Conservation (phyloP, 192 early-diverging fungal species). For the Chytriomyces confervae region DNA sequence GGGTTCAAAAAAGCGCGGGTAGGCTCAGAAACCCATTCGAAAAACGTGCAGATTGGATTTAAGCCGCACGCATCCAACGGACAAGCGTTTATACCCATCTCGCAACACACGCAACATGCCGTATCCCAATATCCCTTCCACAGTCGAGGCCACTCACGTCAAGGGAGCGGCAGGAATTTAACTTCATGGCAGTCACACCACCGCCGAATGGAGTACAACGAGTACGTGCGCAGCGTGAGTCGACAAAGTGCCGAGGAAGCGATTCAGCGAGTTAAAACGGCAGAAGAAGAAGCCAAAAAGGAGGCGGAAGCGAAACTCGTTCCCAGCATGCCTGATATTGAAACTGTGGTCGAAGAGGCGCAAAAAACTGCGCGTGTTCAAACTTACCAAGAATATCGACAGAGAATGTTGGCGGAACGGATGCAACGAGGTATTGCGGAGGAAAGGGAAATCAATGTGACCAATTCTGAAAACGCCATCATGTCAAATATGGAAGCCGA, state of each 20-base stretch:
- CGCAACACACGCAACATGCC: constrained; percentile 1
- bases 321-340: not conserved
- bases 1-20: not conserved
- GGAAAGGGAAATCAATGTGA: not conserved
- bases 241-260: constrained; percentile 13
- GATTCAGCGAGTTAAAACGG: not conserved
- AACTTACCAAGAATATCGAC: not conserved
- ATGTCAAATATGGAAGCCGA: not conserved
- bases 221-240: constrained; percentile 15
- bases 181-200: constrained; percentile 11
- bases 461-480: not conserved
- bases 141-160: not conserved
- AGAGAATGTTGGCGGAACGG: not conserved
- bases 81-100: constrained; percentile 18
- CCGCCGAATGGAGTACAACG: constrained; percentile 24
- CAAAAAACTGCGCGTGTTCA: not conserved
- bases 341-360: not conserved
- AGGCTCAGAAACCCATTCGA: not conserved
- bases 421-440: not conserved
- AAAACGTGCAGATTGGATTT: constrained; percentile 7
- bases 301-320: not conserved
- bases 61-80: constrained; percentile 15
- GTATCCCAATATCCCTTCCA: not conserved
- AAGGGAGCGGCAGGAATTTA: not conserved
- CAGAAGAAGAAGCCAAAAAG: not conserved